Evolutionary conservation across 768 basidiomycete genomes (phyloP).

Genomic region (Agrocybe praecox): DNA sequence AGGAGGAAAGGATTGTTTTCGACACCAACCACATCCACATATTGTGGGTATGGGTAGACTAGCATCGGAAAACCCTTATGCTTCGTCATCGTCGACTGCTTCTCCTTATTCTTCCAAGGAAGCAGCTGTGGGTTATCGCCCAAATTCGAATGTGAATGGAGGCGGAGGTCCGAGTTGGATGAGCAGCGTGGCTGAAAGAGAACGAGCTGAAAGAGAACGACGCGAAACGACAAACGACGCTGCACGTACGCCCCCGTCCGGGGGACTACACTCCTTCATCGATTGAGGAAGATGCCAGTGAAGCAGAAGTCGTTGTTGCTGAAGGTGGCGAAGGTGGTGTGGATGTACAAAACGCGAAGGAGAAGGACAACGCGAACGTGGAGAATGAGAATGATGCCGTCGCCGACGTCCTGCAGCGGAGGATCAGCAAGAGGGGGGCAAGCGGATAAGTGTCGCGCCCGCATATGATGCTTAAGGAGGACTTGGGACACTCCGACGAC

Average conservation of each 20-base stretch:
- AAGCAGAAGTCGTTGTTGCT: too few relatives aligned
- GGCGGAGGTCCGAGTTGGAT: too few relatives aligned
- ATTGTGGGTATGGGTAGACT: too few relatives aligned
- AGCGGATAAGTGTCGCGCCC: slow-evolving; percentile 31
- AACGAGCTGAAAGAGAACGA: too few relatives aligned
- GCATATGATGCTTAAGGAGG: slow-evolving; percentile 24
- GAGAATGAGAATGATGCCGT: slow-evolving; percentile 3
- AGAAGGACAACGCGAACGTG: not conserved
- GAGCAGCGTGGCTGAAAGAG: too few relatives aligned
- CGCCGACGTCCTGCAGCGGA: not conserved
- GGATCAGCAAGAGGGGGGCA: slow-evolving; percentile 18
- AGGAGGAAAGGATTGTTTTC: not conserved
- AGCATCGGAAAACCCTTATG: too few relatives aligned
- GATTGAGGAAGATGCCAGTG: slow-evolving; percentile 8
- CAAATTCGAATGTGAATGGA: too few relatives aligned
- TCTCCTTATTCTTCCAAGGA: too few relatives aligned
- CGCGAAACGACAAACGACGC: not conserved
- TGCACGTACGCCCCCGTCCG: not conserved
- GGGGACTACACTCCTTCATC: not conserved
- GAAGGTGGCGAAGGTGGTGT: too few relatives aligned
- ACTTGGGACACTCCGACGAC: slow-evolving; percentile 42
- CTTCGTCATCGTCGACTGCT: too few relatives aligned
- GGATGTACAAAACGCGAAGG: not conserved
- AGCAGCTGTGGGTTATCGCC: too few relatives aligned
- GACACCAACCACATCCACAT: too few relatives aligned